Evolutionary conservation across 352 stramenopile species (phyloP), one percentile per base, ranked within the genome.

Genomic region (Pythium brassicae): DNA sequence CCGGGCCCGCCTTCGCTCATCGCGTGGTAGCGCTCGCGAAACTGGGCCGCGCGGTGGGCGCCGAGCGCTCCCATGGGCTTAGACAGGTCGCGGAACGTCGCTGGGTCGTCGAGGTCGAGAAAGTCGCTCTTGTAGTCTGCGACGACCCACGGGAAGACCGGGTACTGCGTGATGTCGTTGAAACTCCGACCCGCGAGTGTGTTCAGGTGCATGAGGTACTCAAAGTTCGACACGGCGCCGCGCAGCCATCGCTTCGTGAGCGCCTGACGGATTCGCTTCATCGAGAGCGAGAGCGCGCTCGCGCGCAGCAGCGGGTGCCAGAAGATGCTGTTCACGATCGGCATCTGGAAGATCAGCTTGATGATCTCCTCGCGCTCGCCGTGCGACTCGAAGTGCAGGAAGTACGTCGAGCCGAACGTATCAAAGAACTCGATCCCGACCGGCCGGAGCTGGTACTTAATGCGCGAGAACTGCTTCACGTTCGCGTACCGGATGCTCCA

Each of bases 91-190:
- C 96, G 86, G 67, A 92, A 99, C 4, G 71, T 96, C 1, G 69
- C 57, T 10, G 55, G 43, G 46, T 86, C 63, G 3, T 79, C 79
- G n/a, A 98, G 65, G 68, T 98, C 84, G 9, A 98, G 65, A 53
- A 83, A 92, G 2, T 69, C 53, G 34, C 73, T 92, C 10, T 53
- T 81, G 68, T 98, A 98, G 57, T 98, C 87, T 12, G 79, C 68
- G 11, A 99, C 62, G 1, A 99, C 70, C 96, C 96, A 99, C 15
- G 96, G 96, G 65, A 99, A 98, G 1, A 92, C 92, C 4, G 97
- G 97, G 65, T 99, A 99, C 69, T 99, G 96, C 39, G 91, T 98
- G n/a, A 99, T 91, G 57, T 99, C 96, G 72, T 98, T 98, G 63
- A 98, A 98, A 53, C 81, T 98, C 45, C 97, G 71, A 4, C 97